Percentiles rank a stretch among this genome's conserved stretches.
These are phyloP conservation scores for Ceratocystis cacaofunesta DNA, from an alignment of 2,329 filamentous ascomycete genomes.

Conservation along the genomic window DNA sequence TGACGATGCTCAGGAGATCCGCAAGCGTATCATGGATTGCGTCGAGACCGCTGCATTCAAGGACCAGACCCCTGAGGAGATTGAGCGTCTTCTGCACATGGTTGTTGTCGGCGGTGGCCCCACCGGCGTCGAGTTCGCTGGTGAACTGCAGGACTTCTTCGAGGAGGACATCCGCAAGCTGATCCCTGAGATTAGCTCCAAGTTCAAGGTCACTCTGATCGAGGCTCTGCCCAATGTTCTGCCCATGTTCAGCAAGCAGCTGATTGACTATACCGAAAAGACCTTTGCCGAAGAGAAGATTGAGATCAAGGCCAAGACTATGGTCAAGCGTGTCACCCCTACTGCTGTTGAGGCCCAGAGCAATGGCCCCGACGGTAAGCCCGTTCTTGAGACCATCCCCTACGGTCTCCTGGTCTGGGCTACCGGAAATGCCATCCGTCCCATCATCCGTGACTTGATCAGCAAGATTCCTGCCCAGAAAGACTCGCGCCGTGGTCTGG, in stretches of 20 bases:
- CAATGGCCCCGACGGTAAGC: constrained; percentile 67
- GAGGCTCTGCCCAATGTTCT: constrained; percentile 93
- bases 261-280: constrained; percentile 98
- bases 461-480: constrained; percentile 83
- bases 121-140: constrained; percentile 95
- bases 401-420: constrained; percentile 97
- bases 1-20: constrained; percentile 84
- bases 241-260: constrained; percentile 95
- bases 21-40: constrained; percentile 99
- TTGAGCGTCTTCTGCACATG: constrained; percentile 94
- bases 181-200: constrained; percentile 84
- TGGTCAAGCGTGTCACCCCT: constrained; percentile 94
- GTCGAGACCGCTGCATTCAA: constrained; percentile 98
- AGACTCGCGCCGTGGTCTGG: constrained; percentile 83
- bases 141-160: constrained; percentile 97
- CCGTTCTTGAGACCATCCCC: constrained; percentile 66
- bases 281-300: constrained; percentile 99
- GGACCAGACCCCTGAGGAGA: constrained; percentile 74
- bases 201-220: constrained; percentile 94
- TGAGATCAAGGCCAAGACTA: constrained; percentile 93
- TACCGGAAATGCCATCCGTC: constrained; percentile 86
- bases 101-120: constrained; percentile 88
- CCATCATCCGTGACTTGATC: constrained; percentile 84
- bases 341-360: constrained; percentile 85
- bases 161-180: constrained; percentile 96